Evolutionary conservation across 148 eudicot genomes (phyloP).

Genomic region (Amaranthus hypochondriacus): DNA sequence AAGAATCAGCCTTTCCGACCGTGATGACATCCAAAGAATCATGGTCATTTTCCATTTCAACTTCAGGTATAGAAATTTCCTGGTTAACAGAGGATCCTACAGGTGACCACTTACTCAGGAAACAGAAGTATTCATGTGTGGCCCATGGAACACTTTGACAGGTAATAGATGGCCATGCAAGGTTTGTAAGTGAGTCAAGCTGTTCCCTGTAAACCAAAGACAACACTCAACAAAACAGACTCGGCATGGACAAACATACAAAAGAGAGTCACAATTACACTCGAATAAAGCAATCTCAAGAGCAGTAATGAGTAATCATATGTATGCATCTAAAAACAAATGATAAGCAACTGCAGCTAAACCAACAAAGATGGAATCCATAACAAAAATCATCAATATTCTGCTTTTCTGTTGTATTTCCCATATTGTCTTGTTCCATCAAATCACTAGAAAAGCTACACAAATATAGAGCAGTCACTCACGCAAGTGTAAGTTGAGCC

Average conservation of each 20-base stretch:
- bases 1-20: slow-evolving; percentile 36
- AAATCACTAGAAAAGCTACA: slow-evolving; percentile 25
- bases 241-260: slow-evolving; percentile 15
- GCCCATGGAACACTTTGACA: slow-evolving; percentile 81
- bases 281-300: slow-evolving; percentile 15
- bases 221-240: slow-evolving; percentile 26
- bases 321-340: slow-evolving; percentile 9
- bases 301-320: slow-evolving; percentile 1
- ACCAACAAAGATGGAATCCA: neutral
- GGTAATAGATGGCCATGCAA: slow-evolving; percentile 69
- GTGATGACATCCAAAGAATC: slow-evolving; percentile 30
- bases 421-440: slow-evolving; percentile 19
- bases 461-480: slow-evolving; percentile 59
- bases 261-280: slow-evolving; percentile 3
- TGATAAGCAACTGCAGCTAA: slow-evolving; percentile 10
- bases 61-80: slow-evolving; percentile 26
- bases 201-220: slow-evolving; percentile 77
- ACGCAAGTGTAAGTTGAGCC: slow-evolving; percentile 90
- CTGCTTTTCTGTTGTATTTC: neutral
- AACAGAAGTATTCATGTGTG: slow-evolving; percentile 55
- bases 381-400: slow-evolving; percentile 31
- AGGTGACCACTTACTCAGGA: slow-evolving; percentile 50
- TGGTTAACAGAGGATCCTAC: slow-evolving; percentile 34
- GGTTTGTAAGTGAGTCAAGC: slow-evolving; percentile 61
- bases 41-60: slow-evolving; percentile 44